Conservation (phyloP, 2,329 filamentous ascomycete species). For the Alternaria postmessia region DNA sequence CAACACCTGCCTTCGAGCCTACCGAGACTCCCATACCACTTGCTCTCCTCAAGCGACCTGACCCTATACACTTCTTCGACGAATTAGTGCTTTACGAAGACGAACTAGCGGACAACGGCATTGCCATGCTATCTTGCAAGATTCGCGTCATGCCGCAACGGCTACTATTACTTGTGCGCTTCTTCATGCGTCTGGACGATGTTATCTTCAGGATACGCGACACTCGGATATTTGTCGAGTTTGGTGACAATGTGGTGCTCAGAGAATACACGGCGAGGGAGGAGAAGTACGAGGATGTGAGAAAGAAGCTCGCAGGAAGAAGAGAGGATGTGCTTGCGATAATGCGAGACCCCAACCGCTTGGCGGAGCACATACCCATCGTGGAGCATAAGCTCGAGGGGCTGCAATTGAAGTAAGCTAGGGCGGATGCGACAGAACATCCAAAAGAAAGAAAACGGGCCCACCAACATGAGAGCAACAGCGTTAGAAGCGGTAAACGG, state of each 20-base stretch:
- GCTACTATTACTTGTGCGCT: slow-evolving; percentile 81
- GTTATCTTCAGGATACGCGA: slow-evolving; percentile 88
- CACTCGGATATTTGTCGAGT: slow-evolving; percentile 91
- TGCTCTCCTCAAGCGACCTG: slow-evolving; percentile 83
- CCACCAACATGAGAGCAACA: background rate
- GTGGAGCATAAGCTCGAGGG: slow-evolving; percentile 73
- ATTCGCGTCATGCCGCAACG: slow-evolving; percentile 90
- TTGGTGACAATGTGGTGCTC: slow-evolving; percentile 78
- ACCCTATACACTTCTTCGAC: slow-evolving; percentile 96
- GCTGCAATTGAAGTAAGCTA: slow-evolving; percentile 48
- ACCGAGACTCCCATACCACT: slow-evolving; percentile 74
- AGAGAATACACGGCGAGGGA: slow-evolving; percentile 92
- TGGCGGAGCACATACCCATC: slow-evolving; percentile 66
- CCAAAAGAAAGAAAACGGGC: background rate
- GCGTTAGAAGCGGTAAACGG: background rate
- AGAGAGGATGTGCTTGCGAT: slow-evolving; percentile 77
- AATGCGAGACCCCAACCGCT: slow-evolving; percentile 79
- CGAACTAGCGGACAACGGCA: slow-evolving; percentile 96
- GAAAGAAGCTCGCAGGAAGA: slow-evolving; percentile 63
- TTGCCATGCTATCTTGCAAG: slow-evolving; percentile 89
- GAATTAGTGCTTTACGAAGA: slow-evolving; percentile 97
- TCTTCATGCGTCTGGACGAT: slow-evolving; percentile 93
- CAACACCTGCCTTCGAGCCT: slow-evolving; percentile 51
- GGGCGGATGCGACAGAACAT: background rate
- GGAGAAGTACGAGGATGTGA: slow-evolving; percentile 78